phyloP scores from a whole-genome alignment of 2,329 filamentous ascomycete species.

The Pezicula rhizophila region DNA sequence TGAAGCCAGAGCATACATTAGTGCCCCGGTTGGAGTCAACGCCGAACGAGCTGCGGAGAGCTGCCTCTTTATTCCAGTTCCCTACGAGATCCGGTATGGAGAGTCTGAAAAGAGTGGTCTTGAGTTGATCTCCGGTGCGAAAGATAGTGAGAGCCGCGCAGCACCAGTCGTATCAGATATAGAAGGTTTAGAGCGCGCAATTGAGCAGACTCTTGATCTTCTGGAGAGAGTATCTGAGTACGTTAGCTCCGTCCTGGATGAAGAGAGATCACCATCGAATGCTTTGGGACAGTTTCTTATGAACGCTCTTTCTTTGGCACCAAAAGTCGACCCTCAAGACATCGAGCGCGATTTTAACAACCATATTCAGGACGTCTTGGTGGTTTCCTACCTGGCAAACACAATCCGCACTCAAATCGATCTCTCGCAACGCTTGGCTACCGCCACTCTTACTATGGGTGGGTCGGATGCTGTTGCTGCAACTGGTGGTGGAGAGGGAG shows the following conservation, averaged over 20 bases:
- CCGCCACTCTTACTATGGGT: slow-evolving; percentile 58
- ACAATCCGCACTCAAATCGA: slow-evolving; percentile 99
- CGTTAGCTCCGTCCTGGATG: slow-evolving; percentile 88
- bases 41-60: slow-evolving; percentile 92
- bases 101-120: slow-evolving; percentile 72
- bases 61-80: slow-evolving; percentile 95
- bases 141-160: slow-evolving; percentile 69
- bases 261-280: slow-evolving; percentile 83
- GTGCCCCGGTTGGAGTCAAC: slow-evolving; percentile 88
- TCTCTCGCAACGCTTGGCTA: slow-evolving; percentile 88
- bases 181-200: slow-evolving; percentile 76
- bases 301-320: slow-evolving; percentile 85
- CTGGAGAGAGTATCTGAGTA: slow-evolving; percentile 88
- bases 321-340: slow-evolving; percentile 85
- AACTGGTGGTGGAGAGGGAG: slow-evolving; percentile 37
- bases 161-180: slow-evolving; percentile 78
- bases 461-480: slow-evolving; percentile 35
- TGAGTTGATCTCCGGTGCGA: slow-evolving; percentile 77
- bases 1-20: slow-evolving; percentile 90
- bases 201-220: slow-evolving; percentile 83
- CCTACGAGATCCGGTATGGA: slow-evolving; percentile 86
- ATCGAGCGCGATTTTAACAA: slow-evolving; percentile 99
- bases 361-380: slow-evolving; percentile 97
- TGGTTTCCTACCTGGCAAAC: slow-evolving; percentile 97
- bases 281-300: slow-evolving; percentile 92